Evolutionary conservation across 768 basidiomycete genomes (phyloP), one percentile per base, ranked within the genome.

Genomic region (Calocera viscosa): DNA sequence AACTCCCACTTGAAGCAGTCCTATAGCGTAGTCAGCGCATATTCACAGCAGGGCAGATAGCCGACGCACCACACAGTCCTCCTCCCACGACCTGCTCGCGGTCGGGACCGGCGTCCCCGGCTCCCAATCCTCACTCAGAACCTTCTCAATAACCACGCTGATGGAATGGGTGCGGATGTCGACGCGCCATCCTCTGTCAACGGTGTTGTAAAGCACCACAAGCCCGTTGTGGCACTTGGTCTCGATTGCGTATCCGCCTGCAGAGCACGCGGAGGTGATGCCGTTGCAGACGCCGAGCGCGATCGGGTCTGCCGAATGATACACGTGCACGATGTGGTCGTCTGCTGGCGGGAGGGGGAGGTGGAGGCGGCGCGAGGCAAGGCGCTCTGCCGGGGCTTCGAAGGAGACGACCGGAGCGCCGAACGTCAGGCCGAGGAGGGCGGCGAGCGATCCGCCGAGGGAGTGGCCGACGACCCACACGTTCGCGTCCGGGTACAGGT

Each of bases 241-340:
- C 77, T 94, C 91, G 76, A 94, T 77, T 0, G 92, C 95, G 72
- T 90, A 94, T 0, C 95, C 94, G 0, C 79, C 91, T 35, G 90
- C 82, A 17, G 87, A 84, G 74, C 95, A 99, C 0, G 83, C 76
- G 0, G 89, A 94, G 11, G 82, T 78, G 0, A 89, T 79, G 14
- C 91, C 92, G 16, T 79, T 93, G 72, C 91, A 94, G 0, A 81
- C 81, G 0, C 90, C 90, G 83, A 90, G 89, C 1, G 94, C 84
- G 38, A 97, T 90, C 0, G 94, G 94, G 80, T 98, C 95, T 22
- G 89, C 94, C 0, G 89, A 96, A 73, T 97, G 89, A 72, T 90
- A 95, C 5, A 97, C 81, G 72, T 97, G 92, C 0, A 88, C 92
- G 47, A 95, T 80, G 69, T 90, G 89, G 2, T 86, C 83, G 0